Evolutionary conservation across 371 early-diverging fungal genomes (phyloP), one percentile per base, ranked within the genome.

Genomic region (Funneliformis caledonium): DNA sequence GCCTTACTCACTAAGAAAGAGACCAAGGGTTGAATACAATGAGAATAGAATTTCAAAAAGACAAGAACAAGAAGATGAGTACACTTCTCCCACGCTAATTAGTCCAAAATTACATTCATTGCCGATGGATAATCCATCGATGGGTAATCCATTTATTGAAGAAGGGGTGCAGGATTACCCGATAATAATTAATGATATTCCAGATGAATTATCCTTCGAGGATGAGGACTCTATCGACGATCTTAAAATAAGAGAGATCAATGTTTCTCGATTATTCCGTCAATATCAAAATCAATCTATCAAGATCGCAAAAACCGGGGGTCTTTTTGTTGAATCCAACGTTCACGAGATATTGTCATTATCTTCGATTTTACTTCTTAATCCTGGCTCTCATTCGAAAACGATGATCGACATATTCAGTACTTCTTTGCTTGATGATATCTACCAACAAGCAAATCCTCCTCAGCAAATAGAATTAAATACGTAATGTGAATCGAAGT

Each of bases 211-310:
- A 26, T 77, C 65, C 33, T 77, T 77, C 33, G 14, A 77, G 22
- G 19, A 47, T 50, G 31, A 42, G 22, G 67, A 77, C 22, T 31
- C n/a, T 7, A 22, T 16, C 0, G 5, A 26, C 26, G 26, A 26
- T 26, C 26, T 26, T 26, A 26, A 26, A 26, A 26, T 26, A 26
- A 26, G 26, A 65, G 65, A 77, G 47, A 56, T 10, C 16, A 56
- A 73, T 73, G 73, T 73, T 22, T 73, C 52, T 73, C 52, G n/a
- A 73, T 52, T 73, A 50, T 73, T 73, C 52, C 73, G 26, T 19
- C 37, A 26, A 37, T 73, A 73, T 52, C 47, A 52, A 33, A 73
- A 48, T 56, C 1, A 73, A 31, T 73, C 52, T n/a, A 26, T 73
- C 7, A 69, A 37, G 33, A 69, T 69, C 4, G 69, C 69, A 67